Percentiles rank a stretch among this genome's conserved stretches.
Conservation (phyloP, 2,329 filamentous ascomycete genomes). For the Hymenoscyphus linearis region DNA sequence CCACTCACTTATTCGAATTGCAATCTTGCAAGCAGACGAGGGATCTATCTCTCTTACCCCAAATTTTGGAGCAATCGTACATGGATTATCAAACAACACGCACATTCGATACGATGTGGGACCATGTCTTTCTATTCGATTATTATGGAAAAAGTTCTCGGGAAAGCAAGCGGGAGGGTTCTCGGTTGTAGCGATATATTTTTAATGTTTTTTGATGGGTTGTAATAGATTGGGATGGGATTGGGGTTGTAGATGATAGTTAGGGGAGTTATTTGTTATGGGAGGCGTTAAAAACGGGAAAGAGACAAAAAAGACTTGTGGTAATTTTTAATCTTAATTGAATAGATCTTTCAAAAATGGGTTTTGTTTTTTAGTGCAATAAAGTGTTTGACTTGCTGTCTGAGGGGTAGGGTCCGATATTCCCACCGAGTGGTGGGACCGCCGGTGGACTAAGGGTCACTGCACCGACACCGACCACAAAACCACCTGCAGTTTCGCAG, state of each 20-base stretch:
- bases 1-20: background rate
- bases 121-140: background rate
- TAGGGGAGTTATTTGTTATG: background rate
- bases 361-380: background rate
- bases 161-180: background rate
- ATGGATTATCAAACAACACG: background rate
- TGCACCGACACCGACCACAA: background rate
- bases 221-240: background rate
- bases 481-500: background rate
- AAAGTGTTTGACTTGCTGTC: background rate
- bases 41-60: background rate
- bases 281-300: background rate
- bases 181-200: background rate
- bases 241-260: background rate
- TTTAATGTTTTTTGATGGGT: constrained; percentile 1
- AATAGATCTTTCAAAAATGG: background rate
- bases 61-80: constrained; percentile 1
- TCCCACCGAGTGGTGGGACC: background rate
- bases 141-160: background rate
- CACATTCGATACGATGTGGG: background rate
- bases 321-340: constrained; percentile 3
- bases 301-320: background rate
- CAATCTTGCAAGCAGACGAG: background rate
- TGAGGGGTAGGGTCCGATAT: background rate
- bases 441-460: background rate